phyloP scores from a whole-genome alignment of 495 filamentous ascomycete genomes.

The Daldinia caldariorum region DNA sequence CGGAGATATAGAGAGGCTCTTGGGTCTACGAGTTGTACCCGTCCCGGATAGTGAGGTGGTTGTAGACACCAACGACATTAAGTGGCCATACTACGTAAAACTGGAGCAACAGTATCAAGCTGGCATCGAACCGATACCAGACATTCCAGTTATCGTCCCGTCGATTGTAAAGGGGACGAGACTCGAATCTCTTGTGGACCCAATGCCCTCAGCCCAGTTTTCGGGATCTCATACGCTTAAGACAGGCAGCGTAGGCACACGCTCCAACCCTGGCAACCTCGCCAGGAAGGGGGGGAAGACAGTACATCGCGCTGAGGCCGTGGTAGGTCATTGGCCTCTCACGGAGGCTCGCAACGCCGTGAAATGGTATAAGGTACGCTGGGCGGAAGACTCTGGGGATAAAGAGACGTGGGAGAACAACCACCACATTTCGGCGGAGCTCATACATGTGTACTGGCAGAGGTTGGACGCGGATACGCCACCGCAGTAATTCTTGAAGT shows the following conservation, averaged over 20 bases:
- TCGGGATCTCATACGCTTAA: no score
- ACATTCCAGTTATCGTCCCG: constrained; percentile 10
- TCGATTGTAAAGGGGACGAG: background rate
- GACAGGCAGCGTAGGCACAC: no score
- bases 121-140: background rate
- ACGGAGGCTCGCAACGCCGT: background rate
- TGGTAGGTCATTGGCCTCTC: constrained; percentile 12
- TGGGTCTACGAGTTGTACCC: background rate
- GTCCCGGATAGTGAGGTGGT: background rate
- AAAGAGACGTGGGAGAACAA: background rate
- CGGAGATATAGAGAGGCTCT: background rate
- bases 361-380: constrained; percentile 10
- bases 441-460: background rate
- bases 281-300: no score
- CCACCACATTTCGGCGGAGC: no score
- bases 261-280: no score
- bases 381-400: constrained; percentile 10
- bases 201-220: no score
- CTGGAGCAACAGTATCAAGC: background rate
- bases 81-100: constrained; percentile 13
- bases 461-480: background rate
- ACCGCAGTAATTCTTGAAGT: no score
- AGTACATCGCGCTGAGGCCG: constrained; percentile 10
- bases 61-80: background rate
- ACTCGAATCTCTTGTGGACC: no score